These are phyloP conservation scores for Globisporangium cylindrosporum DNA, from an alignment of 352 stramenopile genomes.

Conservation along the genomic window DNA sequence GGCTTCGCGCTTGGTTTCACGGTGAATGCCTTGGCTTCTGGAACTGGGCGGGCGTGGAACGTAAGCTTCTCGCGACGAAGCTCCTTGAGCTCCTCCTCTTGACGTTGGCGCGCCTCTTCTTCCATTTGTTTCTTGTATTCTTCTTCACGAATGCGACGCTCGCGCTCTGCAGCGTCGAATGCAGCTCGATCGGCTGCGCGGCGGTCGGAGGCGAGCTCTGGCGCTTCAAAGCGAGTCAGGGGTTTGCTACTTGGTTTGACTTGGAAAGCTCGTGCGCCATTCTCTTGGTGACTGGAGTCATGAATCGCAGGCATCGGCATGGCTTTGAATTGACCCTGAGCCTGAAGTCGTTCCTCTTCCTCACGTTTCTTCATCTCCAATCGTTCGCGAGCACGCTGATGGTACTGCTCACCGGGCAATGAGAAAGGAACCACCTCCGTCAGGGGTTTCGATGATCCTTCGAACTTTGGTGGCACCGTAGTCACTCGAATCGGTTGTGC, in stretches of 20 bases:
- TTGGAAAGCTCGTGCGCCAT: constrained; percentile 18
- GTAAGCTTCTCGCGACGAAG: constrained; percentile 68
- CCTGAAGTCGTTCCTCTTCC: constrained; percentile 49
- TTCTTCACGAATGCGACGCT: constrained; percentile 63
- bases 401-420: constrained; percentile 47
- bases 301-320: constrained; percentile 66
- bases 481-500: constrained; percentile 68
- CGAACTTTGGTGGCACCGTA: constrained; percentile 52
- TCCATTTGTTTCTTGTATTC: constrained; percentile 51
- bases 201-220: constrained; percentile 60
- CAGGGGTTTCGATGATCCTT: constrained; percentile 67
- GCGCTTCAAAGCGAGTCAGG: constrained; percentile 43
- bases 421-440: constrained; percentile 70
- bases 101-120: constrained; percentile 39
- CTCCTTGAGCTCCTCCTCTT: constrained; percentile 71
- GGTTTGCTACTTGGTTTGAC: constrained; percentile 32
- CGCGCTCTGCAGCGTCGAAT: constrained; percentile 68
- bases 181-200: constrained; percentile 59
- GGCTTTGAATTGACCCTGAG: constrained; percentile 46
- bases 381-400: constrained; percentile 57
- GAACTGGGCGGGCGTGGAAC: constrained; percentile 68
- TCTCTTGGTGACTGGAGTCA: constrained; percentile 17
- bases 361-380: constrained; percentile 55
- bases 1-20: constrained; percentile 43
- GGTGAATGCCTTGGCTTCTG: constrained; percentile 42